Evolutionary conservation across 106 monocot species (phyloP).

Genomic region (Dendrobium huoshanense): DNA sequence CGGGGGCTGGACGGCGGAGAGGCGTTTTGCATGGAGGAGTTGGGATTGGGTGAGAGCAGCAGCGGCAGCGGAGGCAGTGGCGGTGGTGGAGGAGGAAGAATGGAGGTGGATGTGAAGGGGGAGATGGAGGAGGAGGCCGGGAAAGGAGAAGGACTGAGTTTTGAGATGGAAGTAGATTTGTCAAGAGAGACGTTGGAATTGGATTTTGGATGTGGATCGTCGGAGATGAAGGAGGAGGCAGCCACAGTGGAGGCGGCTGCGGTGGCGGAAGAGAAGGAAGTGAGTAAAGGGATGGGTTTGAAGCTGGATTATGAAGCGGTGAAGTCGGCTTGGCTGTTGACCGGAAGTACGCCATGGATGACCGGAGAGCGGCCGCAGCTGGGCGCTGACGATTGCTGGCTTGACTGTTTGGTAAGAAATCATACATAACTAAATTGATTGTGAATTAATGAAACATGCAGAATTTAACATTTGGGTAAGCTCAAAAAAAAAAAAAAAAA

Average conservation of each 20-base stretch:
- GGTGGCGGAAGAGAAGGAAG: background rate
- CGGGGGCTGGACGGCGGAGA: conserved; percentile 36
- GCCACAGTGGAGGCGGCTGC: background rate
- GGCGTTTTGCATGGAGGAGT: conserved; percentile 54
- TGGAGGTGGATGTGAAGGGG: conserved; percentile 11
- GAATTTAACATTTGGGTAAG: no score
- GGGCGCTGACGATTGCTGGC: conserved; percentile 42
- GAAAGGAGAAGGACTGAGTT: background rate
- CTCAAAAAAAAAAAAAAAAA: no score
- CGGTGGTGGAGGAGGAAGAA: background rate
- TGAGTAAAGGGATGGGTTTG: conserved; percentile 21
- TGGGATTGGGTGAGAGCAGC: conserved; percentile 20
- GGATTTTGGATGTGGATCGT: conserved; percentile 34
- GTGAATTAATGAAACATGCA: background rate
- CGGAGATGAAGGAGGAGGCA: conserved; percentile 2
- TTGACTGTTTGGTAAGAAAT: conserved; percentile 38
- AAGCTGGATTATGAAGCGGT: conserved; percentile 67
- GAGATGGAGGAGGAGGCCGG: conserved; percentile 9
- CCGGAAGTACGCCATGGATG: conserved; percentile 55
- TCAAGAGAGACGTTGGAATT: conserved; percentile 46
- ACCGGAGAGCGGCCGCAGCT: conserved; percentile 60
- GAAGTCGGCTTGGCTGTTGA: conserved; percentile 43
- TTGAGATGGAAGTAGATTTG: conserved; percentile 20
- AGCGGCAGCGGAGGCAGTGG: background rate
- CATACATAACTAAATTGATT: background rate